Evolutionary conservation across 306 rosid species (phyloP), one percentile per base, ranked within the genome.

Genomic region (Ormosia semicastrata): DNA sequence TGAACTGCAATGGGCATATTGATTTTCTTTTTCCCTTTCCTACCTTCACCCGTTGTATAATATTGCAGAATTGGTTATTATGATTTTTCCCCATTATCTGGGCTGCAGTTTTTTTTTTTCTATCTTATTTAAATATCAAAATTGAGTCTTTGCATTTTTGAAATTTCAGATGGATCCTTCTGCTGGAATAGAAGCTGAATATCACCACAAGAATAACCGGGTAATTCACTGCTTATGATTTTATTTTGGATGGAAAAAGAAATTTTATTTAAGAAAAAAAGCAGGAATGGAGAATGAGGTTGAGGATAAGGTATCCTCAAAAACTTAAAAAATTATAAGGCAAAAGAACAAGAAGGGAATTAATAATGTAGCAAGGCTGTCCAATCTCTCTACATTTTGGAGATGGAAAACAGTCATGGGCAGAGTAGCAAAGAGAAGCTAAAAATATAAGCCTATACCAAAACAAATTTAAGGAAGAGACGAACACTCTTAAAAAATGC

Each of bases 141-240:
- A 69, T 71, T 54, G 49, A 53, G 36, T 66, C 9, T 83, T 73
- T 74, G 40, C 56, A 39, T 49, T 84, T 84, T 73, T 82, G 49
- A 47, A 41, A 80, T 83, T 84, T 52, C 92, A 93, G 98, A 95
- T 93, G 98, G 97, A 95, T 15, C 92, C 87, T 72, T 64, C 92
- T 50, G 96, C 99, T 69, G 98, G 99, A 66, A 95, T 93, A 72
- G 99, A 95, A 87, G 87, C 93, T 71, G 99, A 93, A 34, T 95
- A 95, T 84, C 97, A 95, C 83, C 97, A 84, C 91, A 95, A 91
- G 88, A 93, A 87, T 81, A 89, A 71, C 80, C 86, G 97, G 90
- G 98, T 93, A 73, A 66, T 89, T 87, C 67, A 2, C 58, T 73
- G 78, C 66, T 36, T 66, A 66, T 71, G 36, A 18, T 32, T 69